Evolutionary conservation across 2,329 filamentous ascomycete genomes (phyloP), one percentile per base, ranked within the genome.

Genomic region (Penicillium sp.): DNA sequence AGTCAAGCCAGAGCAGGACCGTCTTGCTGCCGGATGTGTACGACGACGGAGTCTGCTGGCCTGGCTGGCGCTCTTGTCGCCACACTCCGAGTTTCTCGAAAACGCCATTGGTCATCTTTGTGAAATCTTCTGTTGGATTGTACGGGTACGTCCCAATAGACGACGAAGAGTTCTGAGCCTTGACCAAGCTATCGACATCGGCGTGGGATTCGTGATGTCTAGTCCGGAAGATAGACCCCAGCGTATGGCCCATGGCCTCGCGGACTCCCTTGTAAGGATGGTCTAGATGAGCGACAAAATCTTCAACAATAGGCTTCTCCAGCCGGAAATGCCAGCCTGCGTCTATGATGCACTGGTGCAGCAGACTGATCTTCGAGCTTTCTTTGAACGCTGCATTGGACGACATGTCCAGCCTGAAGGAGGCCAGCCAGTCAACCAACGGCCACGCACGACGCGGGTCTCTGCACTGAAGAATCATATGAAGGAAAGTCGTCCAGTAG

Each of bases 361-460:
- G 79, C 28, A 99, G 78, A 62, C 94, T 88, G 16, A 99, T 90
- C 77, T 97, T 97, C 26, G 93, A 95, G 55, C 93, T 96, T 71
- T 99, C 95, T 71, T 99, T 99, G 81, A 99, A 99, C 0, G 94
- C 94, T 3, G 95, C 94, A 68, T 97, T 97, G 0, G 93, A 97
- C 5, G 84, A 80, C 87, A 97, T 93, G 69, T 99, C 94, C 9
- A 99, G 80, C 28, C 91, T 84, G 82, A 97, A 97, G 54, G 86
- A 84, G 47, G 88, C 84, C 20, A 99, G 79, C 72, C 85, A 88
- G 61, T 94, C 88, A 35, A 96, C 83, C 61, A 99, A 81, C 62
- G 96, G 93, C 79, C 89, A 91, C 3, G 86, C 86, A 61, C 93
- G 85, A 46, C 95, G 85, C 12, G 94, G 93, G 72, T 99, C 94